Evolutionary conservation across 1,139 yeast genomes (phyloP), one percentile per base, ranked within the genome.

Genomic region (Candida tropicalis): DNA sequence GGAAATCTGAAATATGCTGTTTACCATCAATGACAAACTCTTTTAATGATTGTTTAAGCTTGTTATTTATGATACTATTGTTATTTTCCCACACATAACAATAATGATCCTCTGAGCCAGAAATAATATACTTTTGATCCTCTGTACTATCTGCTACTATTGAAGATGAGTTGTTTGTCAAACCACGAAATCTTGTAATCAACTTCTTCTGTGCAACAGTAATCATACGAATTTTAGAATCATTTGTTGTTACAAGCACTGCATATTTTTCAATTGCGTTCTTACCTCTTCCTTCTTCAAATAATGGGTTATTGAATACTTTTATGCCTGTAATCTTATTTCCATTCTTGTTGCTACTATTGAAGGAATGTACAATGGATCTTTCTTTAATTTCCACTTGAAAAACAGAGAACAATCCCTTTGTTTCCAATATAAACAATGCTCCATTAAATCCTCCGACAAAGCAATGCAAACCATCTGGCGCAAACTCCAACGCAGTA

Each of bases 371-470:
- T 2, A 56, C 61, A 2, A 67, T 35, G 2, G 64, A 57, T 24
- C 54, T 51, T 20, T 65, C 66, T 41, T 67, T 65, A 36, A 72
- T 73, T 47, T 84, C 90, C 54, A 85, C 79, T 33, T 79, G 73
- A 28, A 75, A 69, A 8, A 75, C 66, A 8, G 75, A 59, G 43
- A 76, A 78, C 28, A 91, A 68, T 0, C 88, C 90, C 39, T 79
- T 76, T 0, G 95, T 84, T 48, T 81, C 82, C 50, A 87, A 63
- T 4, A 83, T 72, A 40, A 76, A 70, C 23, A 89, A 66, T 18
- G 79, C 73, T 0, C 98, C 97, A 51, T 82, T 80, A 56, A 89
- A 87, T 5, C 96, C 90, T 5, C 98, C 98, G 2, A 83, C 83
- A 41, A 86, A 70, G 22, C 87, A 74, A 38, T 75, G 67, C 20